Evolutionary conservation across 164 flowering plant species (phyloP).

Genomic region (Tetrastigma voinierianum): DNA sequence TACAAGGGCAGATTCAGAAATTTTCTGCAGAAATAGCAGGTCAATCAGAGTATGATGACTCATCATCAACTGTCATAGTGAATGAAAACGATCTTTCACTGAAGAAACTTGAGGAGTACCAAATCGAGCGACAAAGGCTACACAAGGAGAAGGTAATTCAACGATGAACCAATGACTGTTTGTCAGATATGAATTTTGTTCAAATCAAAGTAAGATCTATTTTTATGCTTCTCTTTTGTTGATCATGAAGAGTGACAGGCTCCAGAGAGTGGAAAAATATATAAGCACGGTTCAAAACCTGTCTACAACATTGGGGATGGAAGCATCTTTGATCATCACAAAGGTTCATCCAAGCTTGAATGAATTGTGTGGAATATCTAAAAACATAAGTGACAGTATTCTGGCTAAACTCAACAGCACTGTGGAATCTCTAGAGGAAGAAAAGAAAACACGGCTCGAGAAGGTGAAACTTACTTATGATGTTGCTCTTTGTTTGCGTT

Average conservation of each 20-base stretch:
- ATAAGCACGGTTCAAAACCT: slow-evolving; percentile 43
- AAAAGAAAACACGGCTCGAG: slow-evolving; percentile 69
- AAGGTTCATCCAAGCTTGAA: slow-evolving; percentile 86
- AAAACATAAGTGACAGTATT: slow-evolving; percentile 73
- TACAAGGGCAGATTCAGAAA: slow-evolving; percentile 70
- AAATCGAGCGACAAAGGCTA: slow-evolving; percentile 68
- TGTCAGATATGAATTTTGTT: background rate
- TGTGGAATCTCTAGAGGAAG: slow-evolving; percentile 68
- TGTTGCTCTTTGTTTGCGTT: background rate
- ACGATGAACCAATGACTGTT: background rate
- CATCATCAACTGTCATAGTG: slow-evolving; percentile 36
- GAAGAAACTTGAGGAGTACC: slow-evolving; percentile 83
- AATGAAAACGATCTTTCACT: slow-evolving; percentile 79
- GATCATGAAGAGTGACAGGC: slow-evolving; percentile 62
- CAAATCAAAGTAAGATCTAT: slow-evolving; percentile 5
- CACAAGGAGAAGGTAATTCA: slow-evolving; percentile 74
- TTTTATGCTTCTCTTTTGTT: slow-evolving; percentile 1
- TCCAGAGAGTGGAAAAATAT: slow-evolving; percentile 61
- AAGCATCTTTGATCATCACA: slow-evolving; percentile 65
- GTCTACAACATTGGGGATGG: slow-evolving; percentile 72
- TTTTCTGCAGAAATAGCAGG: slow-evolving; percentile 85
- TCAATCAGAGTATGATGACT: slow-evolving; percentile 37
- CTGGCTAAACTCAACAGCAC: slow-evolving; percentile 65
- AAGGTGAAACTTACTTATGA: slow-evolving; percentile 46
- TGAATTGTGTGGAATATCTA: slow-evolving; percentile 56